Percentiles rank a stretch among this genome's conserved stretches.
Evolutionary conservation across 768 basidiomycete genomes (phyloP).

Genomic region (Suillus tomentosus): DNA sequence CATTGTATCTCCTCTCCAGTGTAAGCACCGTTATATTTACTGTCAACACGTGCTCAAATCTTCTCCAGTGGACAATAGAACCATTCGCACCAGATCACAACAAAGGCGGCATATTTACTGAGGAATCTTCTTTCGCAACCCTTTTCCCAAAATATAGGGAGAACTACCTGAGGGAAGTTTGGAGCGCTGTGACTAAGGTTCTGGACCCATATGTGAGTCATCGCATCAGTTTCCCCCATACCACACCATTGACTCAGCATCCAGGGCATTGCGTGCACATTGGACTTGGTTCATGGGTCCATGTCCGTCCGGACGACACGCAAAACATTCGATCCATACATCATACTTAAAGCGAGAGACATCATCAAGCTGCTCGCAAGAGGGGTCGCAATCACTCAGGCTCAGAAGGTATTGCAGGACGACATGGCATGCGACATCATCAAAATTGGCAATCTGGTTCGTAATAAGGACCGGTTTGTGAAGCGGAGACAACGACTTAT

Average conservation of each 20-base stretch:
- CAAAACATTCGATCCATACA: constrained; percentile 96
- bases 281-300: constrained; percentile 94
- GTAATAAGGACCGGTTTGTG: constrained; percentile 96
- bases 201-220: constrained; percentile 73
- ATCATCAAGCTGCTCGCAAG: constrained; percentile 94
- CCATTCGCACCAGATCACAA: constrained; percentile 75
- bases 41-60: constrained; percentile 17
- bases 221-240: constrained; percentile 18
- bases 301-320: constrained; percentile 98
- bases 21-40: constrained; percentile 36
- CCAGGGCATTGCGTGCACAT: constrained; percentile 86
- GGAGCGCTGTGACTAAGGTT: constrained; percentile 86
- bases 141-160: constrained; percentile 99
- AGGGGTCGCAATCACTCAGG: constrained; percentile 83
- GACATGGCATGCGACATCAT: constrained; percentile 93
- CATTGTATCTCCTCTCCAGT: constrained; percentile 32
- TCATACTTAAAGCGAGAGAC: constrained; percentile 94
- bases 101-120: constrained; percentile 80
- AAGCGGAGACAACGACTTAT: constrained; percentile 96
- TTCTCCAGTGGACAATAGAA: constrained; percentile 82
- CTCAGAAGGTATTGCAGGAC: constrained; percentile 89
- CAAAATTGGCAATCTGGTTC: constrained; percentile 91
- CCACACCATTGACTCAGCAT: constrained; percentile 8
- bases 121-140: constrained; percentile 97
- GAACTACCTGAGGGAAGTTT: constrained; percentile 92